Percentiles rank a stretch among this genome's conserved stretches.
These are phyloP conservation scores for Miscanthus lutarioriparius DNA, from an alignment of 176 grass and related monocot species.

Conservation along the genomic window DNA sequence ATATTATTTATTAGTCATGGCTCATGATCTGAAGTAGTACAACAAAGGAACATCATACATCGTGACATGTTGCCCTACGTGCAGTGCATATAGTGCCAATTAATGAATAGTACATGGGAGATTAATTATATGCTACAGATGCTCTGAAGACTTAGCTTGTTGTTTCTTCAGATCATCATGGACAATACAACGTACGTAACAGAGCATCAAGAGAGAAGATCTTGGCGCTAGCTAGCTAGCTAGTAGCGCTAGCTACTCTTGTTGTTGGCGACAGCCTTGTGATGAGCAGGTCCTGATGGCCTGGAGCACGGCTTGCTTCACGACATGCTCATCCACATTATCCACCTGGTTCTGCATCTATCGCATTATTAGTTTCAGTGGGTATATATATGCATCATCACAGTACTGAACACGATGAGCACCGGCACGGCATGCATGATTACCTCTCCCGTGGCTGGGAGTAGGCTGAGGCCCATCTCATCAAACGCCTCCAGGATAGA, in stretches of 20 bases:
- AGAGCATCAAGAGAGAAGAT: background rate
- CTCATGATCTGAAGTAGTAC: no score
- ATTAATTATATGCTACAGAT: background rate
- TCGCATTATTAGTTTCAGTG: background rate
- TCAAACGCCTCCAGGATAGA: slow-evolving; percentile 76
- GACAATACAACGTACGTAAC: background rate
- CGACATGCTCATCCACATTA: slow-evolving; percentile 54
- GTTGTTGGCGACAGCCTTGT: background rate
- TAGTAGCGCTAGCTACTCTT: background rate
- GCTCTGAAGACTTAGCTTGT: background rate
- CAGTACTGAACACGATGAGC: background rate
- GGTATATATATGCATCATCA: background rate
- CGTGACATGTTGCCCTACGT: background rate
- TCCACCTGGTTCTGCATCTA: slow-evolving; percentile 43
- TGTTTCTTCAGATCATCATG: background rate
- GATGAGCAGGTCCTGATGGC: slow-evolving; percentile 52
- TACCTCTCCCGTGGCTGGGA: slow-evolving; percentile 83
- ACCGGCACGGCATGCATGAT: background rate
- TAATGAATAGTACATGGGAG: background rate
- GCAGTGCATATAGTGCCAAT: background rate
- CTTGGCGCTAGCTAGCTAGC: background rate
- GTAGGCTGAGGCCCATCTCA: slow-evolving; percentile 76
- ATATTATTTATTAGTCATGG: no score
- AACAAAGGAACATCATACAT: no score
- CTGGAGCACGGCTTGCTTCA: slow-evolving; percentile 81